Evolutionary conservation across 768 basidiomycete species (phyloP).

Genomic region (Leccinum variicolor): DNA sequence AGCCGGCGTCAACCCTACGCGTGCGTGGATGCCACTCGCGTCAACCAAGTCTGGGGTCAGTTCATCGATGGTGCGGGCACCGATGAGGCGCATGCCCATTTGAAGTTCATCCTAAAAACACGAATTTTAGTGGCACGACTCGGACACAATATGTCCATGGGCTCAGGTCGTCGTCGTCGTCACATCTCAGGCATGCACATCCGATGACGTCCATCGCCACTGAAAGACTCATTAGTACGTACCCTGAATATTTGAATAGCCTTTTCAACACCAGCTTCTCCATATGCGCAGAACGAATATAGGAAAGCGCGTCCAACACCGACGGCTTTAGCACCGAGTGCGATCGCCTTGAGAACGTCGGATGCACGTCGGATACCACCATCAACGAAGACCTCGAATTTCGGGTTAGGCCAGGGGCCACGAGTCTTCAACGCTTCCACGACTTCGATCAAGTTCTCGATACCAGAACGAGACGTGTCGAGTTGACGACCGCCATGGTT

Average conservation of each 20-base stretch:
- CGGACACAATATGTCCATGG: neutral
- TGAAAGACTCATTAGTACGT: constrained; percentile 24
- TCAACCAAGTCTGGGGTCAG: constrained; percentile 86
- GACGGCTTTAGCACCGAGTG: constrained; percentile 77
- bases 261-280: constrained; percentile 79
- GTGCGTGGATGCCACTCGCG: constrained; percentile 40
- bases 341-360: constrained; percentile 81
- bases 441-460: constrained; percentile 43
- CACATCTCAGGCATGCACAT: neutral
- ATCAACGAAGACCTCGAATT: constrained; percentile 86
- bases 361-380: constrained; percentile 88
- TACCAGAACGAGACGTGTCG: constrained; percentile 80
- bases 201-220: constrained; percentile 24
- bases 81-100: constrained; percentile 94
- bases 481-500: constrained; percentile 83
- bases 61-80: constrained; percentile 74
- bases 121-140: neutral
- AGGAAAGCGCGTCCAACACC: constrained; percentile 81
- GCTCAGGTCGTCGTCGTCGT: neutral
- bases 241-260: constrained; percentile 75
- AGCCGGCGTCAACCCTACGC: constrained; percentile 24
- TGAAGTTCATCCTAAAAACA: constrained; percentile 79
- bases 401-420: constrained; percentile 70
- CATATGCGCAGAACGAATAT: constrained; percentile 85
- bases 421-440: constrained; percentile 54